Evolutionary conservation across 2,329 filamentous ascomycete genomes (phyloP).

Genomic region (Apiospora malaysiana): DNA sequence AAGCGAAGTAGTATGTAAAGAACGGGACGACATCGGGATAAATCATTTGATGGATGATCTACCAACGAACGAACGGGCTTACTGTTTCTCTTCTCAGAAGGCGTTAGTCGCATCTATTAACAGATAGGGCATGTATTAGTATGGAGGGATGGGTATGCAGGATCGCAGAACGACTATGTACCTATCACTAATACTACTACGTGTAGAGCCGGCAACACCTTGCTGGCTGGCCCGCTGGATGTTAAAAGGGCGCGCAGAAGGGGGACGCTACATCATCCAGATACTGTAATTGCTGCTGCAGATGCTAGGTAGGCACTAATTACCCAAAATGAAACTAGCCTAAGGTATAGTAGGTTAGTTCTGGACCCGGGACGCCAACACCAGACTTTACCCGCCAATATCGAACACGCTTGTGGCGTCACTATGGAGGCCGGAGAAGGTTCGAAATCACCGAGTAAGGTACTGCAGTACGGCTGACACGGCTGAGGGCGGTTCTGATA

Average conservation of each 20-base stretch:
- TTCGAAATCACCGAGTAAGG: conserved; percentile 16
- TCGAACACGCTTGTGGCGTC: conserved; percentile 15
- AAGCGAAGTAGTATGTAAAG: background rate
- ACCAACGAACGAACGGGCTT: background rate
- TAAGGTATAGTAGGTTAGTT: background rate
- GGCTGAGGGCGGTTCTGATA: background rate
- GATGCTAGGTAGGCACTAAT: background rate
- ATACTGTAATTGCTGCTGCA: background rate
- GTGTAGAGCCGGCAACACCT: background rate
- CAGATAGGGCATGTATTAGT: background rate
- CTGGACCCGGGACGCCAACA: background rate
- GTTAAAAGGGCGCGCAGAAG: background rate
- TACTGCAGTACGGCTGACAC: conserved; percentile 8
- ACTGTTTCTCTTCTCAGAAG: background rate
- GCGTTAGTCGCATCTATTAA: background rate
- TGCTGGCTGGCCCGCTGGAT: background rate
- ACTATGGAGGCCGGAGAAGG: conserved; percentile 8
- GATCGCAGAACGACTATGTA: background rate
- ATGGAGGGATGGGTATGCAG: background rate
- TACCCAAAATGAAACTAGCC: conserved; percentile 5
- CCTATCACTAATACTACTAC: too few relatives aligned
- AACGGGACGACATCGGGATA: background rate
- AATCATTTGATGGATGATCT: background rate
- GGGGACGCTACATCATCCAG: too few relatives aligned
- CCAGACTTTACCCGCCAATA: conserved; percentile 10